A percentile compares a stretch with the other conserved stretches of the same genome.
phyloP scores from a whole-genome alignment of 2,329 filamentous ascomycete genomes.

The Fusarium tuaranense region DNA sequence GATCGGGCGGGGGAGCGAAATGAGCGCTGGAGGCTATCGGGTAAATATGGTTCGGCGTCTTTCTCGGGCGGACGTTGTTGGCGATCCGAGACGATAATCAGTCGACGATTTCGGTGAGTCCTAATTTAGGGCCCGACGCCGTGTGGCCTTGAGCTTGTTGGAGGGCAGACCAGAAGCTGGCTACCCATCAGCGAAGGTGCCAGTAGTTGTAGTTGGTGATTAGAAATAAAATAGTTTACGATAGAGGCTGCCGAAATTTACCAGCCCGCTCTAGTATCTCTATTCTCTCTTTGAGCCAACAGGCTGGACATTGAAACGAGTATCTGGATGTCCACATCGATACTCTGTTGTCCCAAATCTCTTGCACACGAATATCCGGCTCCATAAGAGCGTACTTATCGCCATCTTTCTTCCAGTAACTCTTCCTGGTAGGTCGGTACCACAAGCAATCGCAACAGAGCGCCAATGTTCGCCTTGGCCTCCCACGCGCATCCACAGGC shows the following conservation, averaged over 20 bases:
- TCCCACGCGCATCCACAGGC: neutral
- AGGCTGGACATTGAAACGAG: conserved; percentile 12
- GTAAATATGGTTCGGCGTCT: too few species aligned
- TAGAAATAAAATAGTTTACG: neutral
- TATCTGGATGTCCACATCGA: neutral
- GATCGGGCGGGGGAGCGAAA: too few species aligned
- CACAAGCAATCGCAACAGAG: conserved; percentile 11
- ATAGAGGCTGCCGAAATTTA: neutral
- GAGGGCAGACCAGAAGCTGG: too few species aligned
- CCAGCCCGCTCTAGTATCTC: conserved; percentile 2
- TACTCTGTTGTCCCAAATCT: conserved; percentile 5
- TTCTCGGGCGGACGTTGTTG: too few species aligned
- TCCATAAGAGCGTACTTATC: neutral
- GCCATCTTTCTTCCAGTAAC: conserved; percentile 5
- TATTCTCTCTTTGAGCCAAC: conserved; percentile 11
- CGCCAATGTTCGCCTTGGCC: neutral
- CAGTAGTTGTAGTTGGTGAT: neutral
- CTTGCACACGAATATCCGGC: neutral
- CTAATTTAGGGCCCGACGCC: too few species aligned
- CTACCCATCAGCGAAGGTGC: neutral
- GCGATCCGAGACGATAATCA: too few species aligned
- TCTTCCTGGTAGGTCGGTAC: conserved; percentile 9
- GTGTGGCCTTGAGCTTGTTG: too few species aligned
- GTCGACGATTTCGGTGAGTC: too few species aligned
- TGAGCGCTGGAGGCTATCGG: too few species aligned